Conservation (phyloP, 2,329 filamentous ascomycete species). For the Sarocladium kiliense region DNA sequence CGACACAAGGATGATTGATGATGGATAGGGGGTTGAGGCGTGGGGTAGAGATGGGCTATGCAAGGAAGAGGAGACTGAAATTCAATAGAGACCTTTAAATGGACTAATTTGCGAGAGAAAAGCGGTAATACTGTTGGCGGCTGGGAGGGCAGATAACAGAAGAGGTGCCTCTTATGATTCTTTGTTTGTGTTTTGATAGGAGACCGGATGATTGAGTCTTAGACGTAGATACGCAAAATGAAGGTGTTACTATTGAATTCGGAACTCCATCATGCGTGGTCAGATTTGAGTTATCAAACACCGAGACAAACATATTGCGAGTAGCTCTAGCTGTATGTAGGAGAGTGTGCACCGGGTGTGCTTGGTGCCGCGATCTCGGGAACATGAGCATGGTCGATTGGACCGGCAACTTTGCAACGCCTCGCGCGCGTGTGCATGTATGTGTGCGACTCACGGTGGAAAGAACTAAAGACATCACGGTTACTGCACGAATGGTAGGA, state of each 20-base stretch:
- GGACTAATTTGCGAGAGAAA: neutral
- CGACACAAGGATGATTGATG: neutral
- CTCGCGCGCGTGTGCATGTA: neutral
- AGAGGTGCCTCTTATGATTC: no score
- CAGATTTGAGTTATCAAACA: neutral
- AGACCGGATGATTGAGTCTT: neutral
- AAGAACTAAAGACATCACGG: conserved; percentile 1
- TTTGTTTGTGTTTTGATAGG: neutral
- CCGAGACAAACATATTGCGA: no score
- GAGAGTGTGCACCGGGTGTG: no score
- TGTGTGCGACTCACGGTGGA: neutral
- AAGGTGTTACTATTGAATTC: no score
- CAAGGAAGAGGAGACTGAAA: neutral
- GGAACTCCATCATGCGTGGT: neutral
- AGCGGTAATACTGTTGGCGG: no score
- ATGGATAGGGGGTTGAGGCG: neutral
- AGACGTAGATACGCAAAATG: neutral
- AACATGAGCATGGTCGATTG: no score
- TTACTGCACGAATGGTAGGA: no score
- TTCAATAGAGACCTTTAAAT: neutral
- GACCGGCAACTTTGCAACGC: neutral
- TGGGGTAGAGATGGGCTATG: neutral
- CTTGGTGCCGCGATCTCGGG: no score
- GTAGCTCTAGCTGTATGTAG: no score
- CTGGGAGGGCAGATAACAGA: no score